phyloP scores from a whole-genome alignment of 1,284 basidiomycete species.

The Melampsora abietis-canadensis region DNA sequence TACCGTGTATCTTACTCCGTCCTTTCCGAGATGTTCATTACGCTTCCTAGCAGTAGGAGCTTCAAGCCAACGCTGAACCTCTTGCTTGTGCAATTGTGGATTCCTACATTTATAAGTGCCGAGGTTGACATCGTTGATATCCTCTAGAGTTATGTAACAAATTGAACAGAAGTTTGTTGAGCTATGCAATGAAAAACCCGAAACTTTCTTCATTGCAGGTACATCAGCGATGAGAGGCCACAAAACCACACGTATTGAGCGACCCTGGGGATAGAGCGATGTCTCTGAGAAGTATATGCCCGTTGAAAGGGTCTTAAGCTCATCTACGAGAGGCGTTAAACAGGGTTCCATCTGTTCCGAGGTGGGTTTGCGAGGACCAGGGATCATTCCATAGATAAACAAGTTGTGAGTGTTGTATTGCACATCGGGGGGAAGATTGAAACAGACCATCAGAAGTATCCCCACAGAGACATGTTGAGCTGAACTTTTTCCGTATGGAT shows the following conservation, averaged over 20 bases:
- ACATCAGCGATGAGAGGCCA: conserved; percentile 35
- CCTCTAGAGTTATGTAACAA: conserved; percentile 2
- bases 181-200: conserved; percentile 18
- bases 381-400: conserved; percentile 19
- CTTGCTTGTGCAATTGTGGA: background rate
- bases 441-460: conserved; percentile 11
- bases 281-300: conserved; percentile 2
- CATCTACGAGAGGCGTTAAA: conserved; percentile 13
- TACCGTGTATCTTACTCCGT: conserved; percentile 21
- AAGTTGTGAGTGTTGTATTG: conserved; percentile 18
- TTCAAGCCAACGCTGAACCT: background rate
- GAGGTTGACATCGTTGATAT: background rate
- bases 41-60: background rate
- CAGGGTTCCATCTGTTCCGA: conserved; percentile 15
- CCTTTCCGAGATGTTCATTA: background rate
- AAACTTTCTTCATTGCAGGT: conserved; percentile 20
- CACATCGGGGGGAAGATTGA: conserved; percentile 23
- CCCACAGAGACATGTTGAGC: conserved; percentile 12
- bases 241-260: conserved; percentile 1
- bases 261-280: background rate
- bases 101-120: background rate
- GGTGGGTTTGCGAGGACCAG: conserved; percentile 24
- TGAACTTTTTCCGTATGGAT: conserved; percentile 2
- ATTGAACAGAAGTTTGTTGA: conserved; percentile 10
- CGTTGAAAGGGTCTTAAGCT: conserved; percentile 5